Percentiles rank a stretch among this genome's conserved stretches.
Conservation (phyloP, 2,329 filamentous ascomycete genomes). For the Cladophialophora immunda region DNA sequence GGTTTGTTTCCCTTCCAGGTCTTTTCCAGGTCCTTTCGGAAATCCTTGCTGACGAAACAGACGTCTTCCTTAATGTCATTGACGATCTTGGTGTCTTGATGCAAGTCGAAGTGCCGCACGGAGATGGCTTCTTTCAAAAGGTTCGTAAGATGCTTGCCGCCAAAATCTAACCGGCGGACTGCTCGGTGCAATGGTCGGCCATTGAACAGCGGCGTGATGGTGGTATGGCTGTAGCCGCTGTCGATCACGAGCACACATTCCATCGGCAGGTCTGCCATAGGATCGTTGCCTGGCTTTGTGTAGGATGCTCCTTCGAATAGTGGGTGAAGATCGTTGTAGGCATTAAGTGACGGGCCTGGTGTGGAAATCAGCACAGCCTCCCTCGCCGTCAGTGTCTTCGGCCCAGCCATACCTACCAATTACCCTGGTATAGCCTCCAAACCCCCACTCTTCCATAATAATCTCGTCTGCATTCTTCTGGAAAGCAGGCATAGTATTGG, state of each 20-base stretch:
- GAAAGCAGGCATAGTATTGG: constrained; percentile 80
- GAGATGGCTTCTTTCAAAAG: constrained; percentile 90
- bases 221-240: constrained; percentile 92
- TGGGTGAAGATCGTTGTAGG: constrained; percentile 79
- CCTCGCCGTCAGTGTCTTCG: not conserved
- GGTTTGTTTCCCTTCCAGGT: constrained; percentile 79
- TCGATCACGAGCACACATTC: constrained; percentile 91
- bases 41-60: constrained; percentile 83
- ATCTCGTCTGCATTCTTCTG: constrained; percentile 95
- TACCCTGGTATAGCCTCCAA: constrained; percentile 82
- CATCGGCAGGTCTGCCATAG: constrained; percentile 60
- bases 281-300: constrained; percentile 51
- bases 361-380: constrained; percentile 14
- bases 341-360: constrained; percentile 76
- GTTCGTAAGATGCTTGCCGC: constrained; percentile 93
- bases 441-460: constrained; percentile 96
- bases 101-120: constrained; percentile 91
- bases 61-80: constrained; percentile 95
- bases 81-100: constrained; percentile 90
- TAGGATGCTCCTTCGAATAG: constrained; percentile 68
- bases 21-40: constrained; percentile 77
- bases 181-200: constrained; percentile 82
- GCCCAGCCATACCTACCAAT: constrained; percentile 63
- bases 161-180: constrained; percentile 84
- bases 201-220: constrained; percentile 82